Percentiles rank a stretch among this genome's conserved stretches.
phyloP scores from a whole-genome alignment of 352 stramenopile genomes.

The Plasmopara halstedii region DNA sequence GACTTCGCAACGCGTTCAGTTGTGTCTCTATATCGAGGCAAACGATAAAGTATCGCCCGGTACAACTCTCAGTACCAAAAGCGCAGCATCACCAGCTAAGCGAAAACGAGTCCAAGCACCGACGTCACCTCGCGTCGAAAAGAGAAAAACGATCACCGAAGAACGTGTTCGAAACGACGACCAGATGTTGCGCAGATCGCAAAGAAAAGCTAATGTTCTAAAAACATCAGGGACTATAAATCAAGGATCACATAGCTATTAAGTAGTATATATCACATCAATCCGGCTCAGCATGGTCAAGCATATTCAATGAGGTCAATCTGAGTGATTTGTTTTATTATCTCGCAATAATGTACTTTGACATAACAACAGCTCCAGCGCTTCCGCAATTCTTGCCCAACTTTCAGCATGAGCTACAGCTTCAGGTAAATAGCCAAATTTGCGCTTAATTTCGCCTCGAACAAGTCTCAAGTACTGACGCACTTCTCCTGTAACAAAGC shows the following conservation, averaged over 20 bases:
- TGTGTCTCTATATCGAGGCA: constrained; percentile 55
- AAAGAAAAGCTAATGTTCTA: too few relatives aligned
- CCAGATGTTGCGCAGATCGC: constrained; percentile 11
- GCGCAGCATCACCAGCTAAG: constrained; percentile 10
- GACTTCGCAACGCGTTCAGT: constrained; percentile 60
- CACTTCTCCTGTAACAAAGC: constrained; percentile 46
- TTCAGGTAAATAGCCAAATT: constrained; percentile 77
- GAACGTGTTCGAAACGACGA: constrained; percentile 1
- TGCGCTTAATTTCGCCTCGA: constrained; percentile 64
- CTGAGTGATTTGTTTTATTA: constrained; percentile 5
- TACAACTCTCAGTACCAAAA: constrained; percentile 3
- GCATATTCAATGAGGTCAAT: too few relatives aligned
- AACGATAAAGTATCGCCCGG: constrained; percentile 7
- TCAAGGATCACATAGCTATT: too few relatives aligned
- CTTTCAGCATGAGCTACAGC: constrained; percentile 53
- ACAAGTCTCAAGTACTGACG: constrained; percentile 64
- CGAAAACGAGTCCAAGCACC: constrained; percentile 10
- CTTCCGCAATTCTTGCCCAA: constrained; percentile 53
- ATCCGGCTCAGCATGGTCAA: too few relatives aligned
- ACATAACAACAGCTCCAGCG: constrained; percentile 43
- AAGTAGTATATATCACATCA: too few relatives aligned
- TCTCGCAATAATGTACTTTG: constrained; percentile 11
- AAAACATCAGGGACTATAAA: too few relatives aligned
- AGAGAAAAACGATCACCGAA: constrained; percentile 7
- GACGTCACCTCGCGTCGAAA: constrained; percentile 3